phyloP scores from a whole-genome alignment of 768 basidiomycete genomes.

The Tephrocybe sp. region DNA sequence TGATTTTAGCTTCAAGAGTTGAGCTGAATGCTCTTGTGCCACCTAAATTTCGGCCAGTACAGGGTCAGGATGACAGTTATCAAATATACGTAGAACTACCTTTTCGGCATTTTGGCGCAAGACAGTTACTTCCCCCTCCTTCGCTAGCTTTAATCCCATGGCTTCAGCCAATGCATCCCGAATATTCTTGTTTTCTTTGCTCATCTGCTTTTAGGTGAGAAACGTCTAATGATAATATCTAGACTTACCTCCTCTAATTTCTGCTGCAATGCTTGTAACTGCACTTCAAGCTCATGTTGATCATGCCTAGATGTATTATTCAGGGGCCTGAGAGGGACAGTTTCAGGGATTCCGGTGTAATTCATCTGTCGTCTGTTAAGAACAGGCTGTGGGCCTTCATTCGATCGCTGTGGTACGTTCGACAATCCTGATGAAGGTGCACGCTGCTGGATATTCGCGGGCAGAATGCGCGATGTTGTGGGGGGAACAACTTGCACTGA shows the following conservation, averaged over 20 bases:
- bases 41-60: constrained; percentile 32
- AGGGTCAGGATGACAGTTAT: background rate
- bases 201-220: constrained; percentile 36
- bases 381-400: background rate
- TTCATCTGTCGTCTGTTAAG: no score
- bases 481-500: background rate
- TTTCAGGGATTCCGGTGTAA: background rate
- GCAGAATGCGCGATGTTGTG: background rate
- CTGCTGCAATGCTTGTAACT: constrained; percentile 28
- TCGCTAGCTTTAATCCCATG: constrained; percentile 47
- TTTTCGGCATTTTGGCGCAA: constrained; percentile 67
- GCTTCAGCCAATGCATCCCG: constrained; percentile 45
- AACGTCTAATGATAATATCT: constrained; percentile 8
- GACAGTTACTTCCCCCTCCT: constrained; percentile 70
- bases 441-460: constrained; percentile 10
- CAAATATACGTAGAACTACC: constrained; percentile 30
- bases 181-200: constrained; percentile 44
- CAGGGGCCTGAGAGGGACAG: background rate
- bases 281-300: constrained; percentile 16
- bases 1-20: constrained; percentile 52
- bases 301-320: background rate
- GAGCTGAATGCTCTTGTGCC: constrained; percentile 54
- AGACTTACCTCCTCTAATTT: constrained; percentile 47
- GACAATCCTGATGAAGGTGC: constrained; percentile 9
- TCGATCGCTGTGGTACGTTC: constrained; percentile 4